These are phyloP conservation scores for Carex arenaria DNA, from an alignment of 202 grass and related monocot genomes.

Conservation along the genomic window DNA sequence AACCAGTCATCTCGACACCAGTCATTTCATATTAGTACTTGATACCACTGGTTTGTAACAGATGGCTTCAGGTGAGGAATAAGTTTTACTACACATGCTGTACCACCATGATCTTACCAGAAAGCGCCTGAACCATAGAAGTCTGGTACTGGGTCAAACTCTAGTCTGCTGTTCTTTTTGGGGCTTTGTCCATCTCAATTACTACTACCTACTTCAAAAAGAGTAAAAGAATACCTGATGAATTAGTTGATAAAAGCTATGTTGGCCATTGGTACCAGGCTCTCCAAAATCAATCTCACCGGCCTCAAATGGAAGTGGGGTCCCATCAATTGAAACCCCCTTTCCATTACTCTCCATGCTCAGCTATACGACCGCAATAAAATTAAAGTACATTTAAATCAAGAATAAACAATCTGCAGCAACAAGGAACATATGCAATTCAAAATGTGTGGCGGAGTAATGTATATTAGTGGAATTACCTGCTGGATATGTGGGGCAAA, in stretches of 20 bases:
- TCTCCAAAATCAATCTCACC: conserved; percentile 99
- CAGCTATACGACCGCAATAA: conserved; percentile 54
- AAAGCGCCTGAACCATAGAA: not conserved
- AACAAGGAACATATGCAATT: not conserved
- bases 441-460: not conserved
- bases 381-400: conserved; percentile 9
- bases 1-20: not conserved
- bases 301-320: conserved; percentile 55
- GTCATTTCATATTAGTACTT: not conserved
- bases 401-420: not conserved
- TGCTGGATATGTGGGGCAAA: conserved; percentile 96
- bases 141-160: not conserved
- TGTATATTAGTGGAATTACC: conserved; percentile 44
- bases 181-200: not conserved
- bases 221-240: conserved; percentile 58
- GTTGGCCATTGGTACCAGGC: conserved; percentile 98
- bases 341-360: conserved; percentile 99
- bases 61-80: not conserved
- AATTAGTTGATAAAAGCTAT: conserved; percentile 99
- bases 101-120: not conserved
- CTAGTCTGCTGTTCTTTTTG: not conserved
- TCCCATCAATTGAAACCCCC: conserved; percentile 87
- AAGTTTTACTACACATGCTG: not conserved
- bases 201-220: not conserved
- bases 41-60: not conserved